Evolutionary conservation across 148 eudicot species (phyloP).

Genomic region (Camellia granthamiana): DNA sequence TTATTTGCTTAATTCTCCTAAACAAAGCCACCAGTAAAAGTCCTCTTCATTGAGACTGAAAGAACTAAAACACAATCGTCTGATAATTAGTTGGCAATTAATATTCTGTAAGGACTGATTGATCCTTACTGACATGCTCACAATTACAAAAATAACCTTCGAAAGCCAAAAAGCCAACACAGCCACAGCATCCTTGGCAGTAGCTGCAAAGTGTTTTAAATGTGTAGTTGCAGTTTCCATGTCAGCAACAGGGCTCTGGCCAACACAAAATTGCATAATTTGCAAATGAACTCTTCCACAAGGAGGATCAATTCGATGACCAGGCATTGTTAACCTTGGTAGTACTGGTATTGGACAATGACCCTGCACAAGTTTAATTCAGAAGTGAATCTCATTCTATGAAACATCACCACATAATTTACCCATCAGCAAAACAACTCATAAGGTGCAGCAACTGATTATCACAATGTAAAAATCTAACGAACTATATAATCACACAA

Average conservation of each 20-base stretch:
- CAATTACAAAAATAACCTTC: too few relatives aligned
- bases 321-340: conserved; percentile 96
- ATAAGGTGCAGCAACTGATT: neutral
- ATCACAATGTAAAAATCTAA: neutral
- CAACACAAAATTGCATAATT: conserved; percentile 38
- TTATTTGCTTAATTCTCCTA: too few relatives aligned
- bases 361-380: conserved; percentile 49
- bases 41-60: too few relatives aligned
- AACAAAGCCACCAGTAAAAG: too few relatives aligned
- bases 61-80: too few relatives aligned
- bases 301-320: conserved; percentile 96
- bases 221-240: conserved; percentile 72
- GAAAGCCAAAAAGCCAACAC: too few relatives aligned
- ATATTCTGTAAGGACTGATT: too few relatives aligned
- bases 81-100: too few relatives aligned
- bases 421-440: conserved; percentile 10
- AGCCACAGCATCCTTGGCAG: conserved; percentile 95
- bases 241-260: conserved; percentile 49
- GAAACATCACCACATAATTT: neutral
- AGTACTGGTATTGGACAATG: conserved; percentile 85
- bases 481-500: neutral
- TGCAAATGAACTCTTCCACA: conserved; percentile 77
- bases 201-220: conserved; percentile 88
- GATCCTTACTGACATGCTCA: too few relatives aligned
- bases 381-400: conserved; percentile 12